Evolutionary conservation across 345 rosid genomes (phyloP), one percentile per base, ranked within the genome.

Genomic region (Cardiospermum halicacabum): DNA sequence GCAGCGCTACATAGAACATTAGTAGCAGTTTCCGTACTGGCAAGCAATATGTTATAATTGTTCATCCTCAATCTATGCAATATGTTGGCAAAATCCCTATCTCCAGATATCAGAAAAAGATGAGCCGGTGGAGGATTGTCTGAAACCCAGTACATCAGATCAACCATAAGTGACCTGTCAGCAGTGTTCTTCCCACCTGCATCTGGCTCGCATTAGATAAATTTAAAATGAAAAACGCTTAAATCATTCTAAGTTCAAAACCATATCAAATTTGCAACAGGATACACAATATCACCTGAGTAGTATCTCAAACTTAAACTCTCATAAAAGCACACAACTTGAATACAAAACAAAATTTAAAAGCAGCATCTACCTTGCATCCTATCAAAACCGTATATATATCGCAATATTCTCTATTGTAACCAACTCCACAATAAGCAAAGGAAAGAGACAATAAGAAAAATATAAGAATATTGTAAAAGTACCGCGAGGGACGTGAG

Each of bases 61-160:
- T 58, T 83, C 99, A 91, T 89, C 69, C 97, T 86, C 69, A 94
- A 62, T 43, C 70, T 80, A 66, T 94, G 96, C 66, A 94, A 70
- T 24, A 81, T 32, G 37, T 72, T 74, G 27, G 97, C 84, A 56
- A 85, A 94, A 69, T 82, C 91, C 27, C 81, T 72, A 36, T 87
- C 93, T 36, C 96, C 81, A 36, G 99, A 85, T 48, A 94, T 85
- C 39, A 91, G 60, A 65, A 94, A 89, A 53, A 91, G 75, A 78
- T 94, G 97, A 16, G 91, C 97, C 13, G 97, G 99, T 5, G 97
- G 96, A 62, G 96, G 99, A 72, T 91, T 87, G 39, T 78, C 86
- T n/a, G 89, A 72, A 50, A 81, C 85, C 99, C 96, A 94, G 31
- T 25, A 79, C 90, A 91, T 75, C 36, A 94, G 84, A 79, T 83